Base-by-base conservation (phyloP, 2,329 filamentous ascomycete genomes). In the Fusarium anthophilum region DNA sequence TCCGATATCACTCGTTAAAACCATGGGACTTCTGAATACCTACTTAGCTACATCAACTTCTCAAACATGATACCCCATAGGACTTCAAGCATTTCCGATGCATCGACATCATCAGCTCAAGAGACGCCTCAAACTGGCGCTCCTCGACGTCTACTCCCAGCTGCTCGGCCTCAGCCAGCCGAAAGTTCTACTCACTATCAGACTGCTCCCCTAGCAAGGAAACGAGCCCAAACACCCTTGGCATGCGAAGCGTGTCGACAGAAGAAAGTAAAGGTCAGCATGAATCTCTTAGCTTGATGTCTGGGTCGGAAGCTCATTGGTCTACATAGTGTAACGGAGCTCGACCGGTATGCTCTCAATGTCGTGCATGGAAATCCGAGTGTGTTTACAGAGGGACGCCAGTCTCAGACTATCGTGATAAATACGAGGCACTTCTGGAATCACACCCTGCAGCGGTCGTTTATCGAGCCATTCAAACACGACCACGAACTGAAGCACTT, bases 161-260 rank as follows among this genome's bases (percentile, higher is more conserved):
- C 54, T n/a, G 5, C 43, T 35, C 63, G 37, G 2, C 45, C 24
- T 1, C 24, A 18, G 6, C 22, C 13, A 0, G 22, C 37, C 5
- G 37, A 58, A 3, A 26, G 22, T 8, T 30, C 45, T 5, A 1
- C 15, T 37, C 20, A 38, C 8, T 54, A 67, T 14, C 39, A 45
- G 1, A 37, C 63, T 26, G 66, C 41, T 28, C 66, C 66, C 8
- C n/a, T 68, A 11, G 6, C 20, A 3, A 50, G 54, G 20, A 68
- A 48, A 17, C 54, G 66, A 24, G 47, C 26, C 3, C 47, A 47
- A 3, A 18, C 20, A 5, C 6, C 39, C 0, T n/a, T 68, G 7
- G 66, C 54, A 1, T 68, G 66, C 15, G 66, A 68, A 8, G 3
- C 22, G 8, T 68, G 66, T 7, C 63, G 66, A 22, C 54, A 67